These are phyloP conservation scores for Pyrus hybrid DNA, from an alignment of 331 rosid genomes.

Conservation along the genomic window DNA sequence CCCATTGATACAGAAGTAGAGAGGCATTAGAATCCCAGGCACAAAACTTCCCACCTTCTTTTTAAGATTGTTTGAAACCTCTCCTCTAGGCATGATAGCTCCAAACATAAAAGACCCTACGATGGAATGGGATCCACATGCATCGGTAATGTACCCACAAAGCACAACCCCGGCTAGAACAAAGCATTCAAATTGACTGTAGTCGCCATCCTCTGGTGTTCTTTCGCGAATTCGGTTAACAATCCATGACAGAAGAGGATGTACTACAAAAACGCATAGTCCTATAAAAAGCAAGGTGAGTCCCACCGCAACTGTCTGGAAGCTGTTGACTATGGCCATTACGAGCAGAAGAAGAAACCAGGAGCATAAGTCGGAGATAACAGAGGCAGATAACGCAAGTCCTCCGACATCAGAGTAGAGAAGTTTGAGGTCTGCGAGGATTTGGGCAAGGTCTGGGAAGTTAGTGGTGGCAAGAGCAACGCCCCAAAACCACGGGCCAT, in stretches of 20 bases:
- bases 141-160: conserved; percentile 7
- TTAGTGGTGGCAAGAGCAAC: conserved; percentile 15
- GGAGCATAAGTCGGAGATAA: conserved; percentile 31
- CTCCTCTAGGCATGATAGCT: conserved; percentile 21
- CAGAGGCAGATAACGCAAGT: conserved; percentile 43
- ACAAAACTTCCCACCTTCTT: conserved; percentile 12
- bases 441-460: conserved; percentile 10
- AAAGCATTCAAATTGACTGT: conserved; percentile 8
- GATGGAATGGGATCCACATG: conserved; percentile 14
- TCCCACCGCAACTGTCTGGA: not conserved
- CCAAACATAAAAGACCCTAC: conserved; percentile 22
- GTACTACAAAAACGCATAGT: conserved; percentile 1
- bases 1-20: conserved; percentile 8
- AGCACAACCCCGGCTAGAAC: not conserved
- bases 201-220: conserved; percentile 1
- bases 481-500: conserved; percentile 19
- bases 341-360: conserved; percentile 24
- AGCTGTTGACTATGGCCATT: not conserved
- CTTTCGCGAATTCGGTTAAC: not conserved
- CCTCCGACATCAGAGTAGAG: conserved; percentile 51
- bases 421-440: conserved; percentile 44
- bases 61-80: conserved; percentile 3
- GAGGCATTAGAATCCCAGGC: conserved; percentile 11
- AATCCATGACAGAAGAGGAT: conserved; percentile 27
- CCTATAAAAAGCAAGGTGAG: not conserved